A percentile compares a stretch with the other conserved stretches of the same genome.
Conservation (phyloP, 352 stramenopile species). For the Phytophthora sp. region DNA sequence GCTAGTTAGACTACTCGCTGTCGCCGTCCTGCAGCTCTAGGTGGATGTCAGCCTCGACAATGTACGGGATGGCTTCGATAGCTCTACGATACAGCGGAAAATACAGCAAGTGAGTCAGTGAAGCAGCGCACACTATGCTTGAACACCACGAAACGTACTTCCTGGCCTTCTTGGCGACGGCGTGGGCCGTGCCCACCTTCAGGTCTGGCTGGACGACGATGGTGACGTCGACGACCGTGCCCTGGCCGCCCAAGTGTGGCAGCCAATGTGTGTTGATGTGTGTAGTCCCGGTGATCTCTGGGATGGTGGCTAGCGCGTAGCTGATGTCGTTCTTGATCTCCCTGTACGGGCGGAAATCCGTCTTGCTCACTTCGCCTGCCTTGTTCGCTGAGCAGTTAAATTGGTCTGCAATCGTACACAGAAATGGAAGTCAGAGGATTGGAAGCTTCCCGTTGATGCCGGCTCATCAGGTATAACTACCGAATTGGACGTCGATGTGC, state of each 20-base stretch:
- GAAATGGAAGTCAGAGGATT: not conserved
- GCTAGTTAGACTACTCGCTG: conserved; percentile 34
- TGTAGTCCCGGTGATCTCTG: conserved; percentile 72
- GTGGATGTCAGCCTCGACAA: conserved; percentile 83
- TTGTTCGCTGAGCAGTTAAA: conserved; percentile 27
- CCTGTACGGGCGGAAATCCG: conserved; percentile 73
- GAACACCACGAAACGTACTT: too few relatives aligned
- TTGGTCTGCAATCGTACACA: conserved; percentile 27
- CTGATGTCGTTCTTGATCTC: conserved; percentile 80
- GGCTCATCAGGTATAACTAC: too few relatives aligned
- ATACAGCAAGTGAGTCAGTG: not conserved
- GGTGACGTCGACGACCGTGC: conserved; percentile 77
- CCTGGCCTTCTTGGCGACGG: conserved; percentile 72
- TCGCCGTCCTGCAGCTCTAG: conserved; percentile 79
- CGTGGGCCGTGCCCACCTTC: conserved; percentile 74
- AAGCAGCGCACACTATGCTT: not conserved
- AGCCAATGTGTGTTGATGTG: conserved; percentile 88
- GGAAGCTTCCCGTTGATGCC: not conserved
- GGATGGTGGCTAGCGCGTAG: conserved; percentile 62
- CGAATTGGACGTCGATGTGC: conserved; percentile 80
- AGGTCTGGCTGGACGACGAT: conserved; percentile 82
- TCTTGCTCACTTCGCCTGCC: conserved; percentile 43
- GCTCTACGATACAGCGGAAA: conserved; percentile 44
- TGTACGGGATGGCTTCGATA: conserved; percentile 81
- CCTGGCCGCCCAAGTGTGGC: conserved; percentile 59